These are phyloP conservation scores for Nakazawaea siamensis DNA, from an alignment of 805 yeast species.

Conservation along the genomic window DNA sequence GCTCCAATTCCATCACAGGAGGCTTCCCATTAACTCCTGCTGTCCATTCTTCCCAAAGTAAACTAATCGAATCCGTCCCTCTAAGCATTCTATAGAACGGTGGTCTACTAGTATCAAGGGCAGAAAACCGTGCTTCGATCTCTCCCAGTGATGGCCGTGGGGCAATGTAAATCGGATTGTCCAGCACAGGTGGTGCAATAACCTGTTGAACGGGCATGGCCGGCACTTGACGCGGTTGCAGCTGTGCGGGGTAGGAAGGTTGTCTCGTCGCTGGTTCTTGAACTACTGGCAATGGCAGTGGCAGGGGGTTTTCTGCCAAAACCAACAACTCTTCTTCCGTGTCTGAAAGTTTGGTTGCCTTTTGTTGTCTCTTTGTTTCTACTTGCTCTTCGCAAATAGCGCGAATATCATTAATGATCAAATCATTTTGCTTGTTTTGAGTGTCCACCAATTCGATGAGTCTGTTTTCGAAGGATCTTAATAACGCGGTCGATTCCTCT, in stretches of 20 bases:
- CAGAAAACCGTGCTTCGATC: neutral
- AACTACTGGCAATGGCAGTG: neutral
- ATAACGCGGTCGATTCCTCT: conserved; percentile 1
- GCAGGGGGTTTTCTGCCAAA: conserved; percentile 4
- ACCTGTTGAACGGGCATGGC: neutral
- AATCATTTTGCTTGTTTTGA: neutral
- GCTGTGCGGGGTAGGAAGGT: neutral
- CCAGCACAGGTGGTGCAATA: no score
- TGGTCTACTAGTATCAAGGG: neutral
- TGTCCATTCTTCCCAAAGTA: conserved; percentile 23
- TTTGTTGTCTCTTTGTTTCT: neutral
- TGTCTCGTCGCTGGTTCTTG: neutral
- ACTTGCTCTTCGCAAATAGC: conserved; percentile 5
- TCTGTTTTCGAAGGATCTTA: neutral
- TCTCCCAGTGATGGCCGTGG: neutral
- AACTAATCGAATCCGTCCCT: conserved; percentile 7
- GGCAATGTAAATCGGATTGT: neutral
- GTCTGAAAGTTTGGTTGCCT: conserved; percentile 1
- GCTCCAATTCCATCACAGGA: conserved; percentile 29
- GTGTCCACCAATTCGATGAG: conserved; percentile 1
- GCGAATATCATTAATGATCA: conserved; percentile 3
- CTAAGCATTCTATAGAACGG: conserved; percentile 7
- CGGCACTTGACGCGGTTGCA: neutral
- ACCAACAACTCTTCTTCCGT: conserved; percentile 10
- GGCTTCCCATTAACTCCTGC: conserved; percentile 32